phyloP scores from a whole-genome alignment of 164 flowering plant genomes.

The Platanus orientalis region DNA sequence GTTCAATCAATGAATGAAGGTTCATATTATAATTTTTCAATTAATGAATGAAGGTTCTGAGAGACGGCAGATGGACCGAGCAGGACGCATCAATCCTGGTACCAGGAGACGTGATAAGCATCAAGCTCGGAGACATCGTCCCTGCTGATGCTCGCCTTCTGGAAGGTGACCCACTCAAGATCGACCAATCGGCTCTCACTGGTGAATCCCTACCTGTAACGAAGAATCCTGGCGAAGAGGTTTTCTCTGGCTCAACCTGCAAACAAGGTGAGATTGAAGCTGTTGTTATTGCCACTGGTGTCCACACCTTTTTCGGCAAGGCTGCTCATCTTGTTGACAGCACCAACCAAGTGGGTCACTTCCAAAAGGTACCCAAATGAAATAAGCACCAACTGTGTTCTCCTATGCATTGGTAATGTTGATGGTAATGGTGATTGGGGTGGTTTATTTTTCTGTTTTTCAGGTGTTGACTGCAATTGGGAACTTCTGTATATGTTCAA shows the following conservation, averaged over 20 bases:
- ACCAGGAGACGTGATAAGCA: conserved; percentile 79
- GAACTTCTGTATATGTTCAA: conserved; percentile 86
- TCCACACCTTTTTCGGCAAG: conserved; percentile 89
- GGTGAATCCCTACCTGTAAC: no score
- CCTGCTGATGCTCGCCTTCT: conserved; percentile 90
- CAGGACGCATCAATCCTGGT: conserved; percentile 75
- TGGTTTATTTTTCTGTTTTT: no score
- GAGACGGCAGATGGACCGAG: conserved; percentile 78
- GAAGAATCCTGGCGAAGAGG: conserved; percentile 58
- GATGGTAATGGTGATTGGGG: not conserved
- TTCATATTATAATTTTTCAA: not conserved
- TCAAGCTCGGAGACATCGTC: conserved; percentile 80
- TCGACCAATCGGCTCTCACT: conserved; percentile 89
- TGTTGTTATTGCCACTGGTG: no score
- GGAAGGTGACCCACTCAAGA: conserved; percentile 85
- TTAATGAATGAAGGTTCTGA: conserved; percentile 37
- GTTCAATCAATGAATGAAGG: no score
- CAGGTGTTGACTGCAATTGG: conserved; percentile 33
- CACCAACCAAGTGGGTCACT: conserved; percentile 86
- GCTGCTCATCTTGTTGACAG: conserved; percentile 91
- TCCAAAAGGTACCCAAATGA: conserved; percentile 57
- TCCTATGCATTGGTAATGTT: no score
- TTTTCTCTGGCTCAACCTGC: conserved; percentile 89
- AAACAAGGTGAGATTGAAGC: conserved; percentile 95
- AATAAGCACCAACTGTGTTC: no score